phyloP scores from a whole-genome alignment of 371 early-diverging fungal genomes.

The Batkoa obscura region DNA sequence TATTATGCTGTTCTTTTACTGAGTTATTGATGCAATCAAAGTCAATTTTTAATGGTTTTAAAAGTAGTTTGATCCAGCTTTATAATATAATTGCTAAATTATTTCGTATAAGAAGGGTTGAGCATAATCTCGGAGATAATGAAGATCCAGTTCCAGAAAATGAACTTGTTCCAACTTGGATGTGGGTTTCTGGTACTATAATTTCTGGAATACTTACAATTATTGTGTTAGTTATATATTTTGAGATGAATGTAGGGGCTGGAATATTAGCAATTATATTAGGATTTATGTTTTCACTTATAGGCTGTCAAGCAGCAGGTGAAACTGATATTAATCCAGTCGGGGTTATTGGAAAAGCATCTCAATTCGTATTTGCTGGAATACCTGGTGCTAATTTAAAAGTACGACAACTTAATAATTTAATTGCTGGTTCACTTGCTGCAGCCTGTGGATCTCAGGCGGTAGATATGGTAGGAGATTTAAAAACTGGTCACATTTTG shows the following conservation, averaged over 20 bases:
- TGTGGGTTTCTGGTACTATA: slow-evolving; percentile 37
- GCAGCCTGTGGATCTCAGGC: slow-evolving; percentile 34
- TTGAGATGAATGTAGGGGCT: slow-evolving; percentile 31
- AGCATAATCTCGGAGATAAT: neutral
- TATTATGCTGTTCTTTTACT: slow-evolving; percentile 37
- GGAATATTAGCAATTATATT: slow-evolving; percentile 32
- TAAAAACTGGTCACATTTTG: slow-evolving; percentile 39
- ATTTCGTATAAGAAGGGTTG: slow-evolving; percentile 1
- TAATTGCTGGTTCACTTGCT: slow-evolving; percentile 37
- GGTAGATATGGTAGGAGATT: slow-evolving; percentile 43
- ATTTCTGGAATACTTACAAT: slow-evolving; percentile 36
- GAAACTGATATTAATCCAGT: slow-evolving; percentile 39
- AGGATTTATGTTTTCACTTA: slow-evolving; percentile 42
- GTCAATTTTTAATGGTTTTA: slow-evolving; percentile 29
- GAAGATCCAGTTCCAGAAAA: slow-evolving; percentile 20
- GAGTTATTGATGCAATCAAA: slow-evolving; percentile 33
- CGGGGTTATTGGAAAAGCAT: slow-evolving; percentile 35
- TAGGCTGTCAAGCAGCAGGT: slow-evolving; percentile 42
- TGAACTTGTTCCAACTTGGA: slow-evolving; percentile 31
- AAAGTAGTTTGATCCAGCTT: slow-evolving; percentile 14
- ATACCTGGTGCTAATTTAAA: slow-evolving; percentile 20
- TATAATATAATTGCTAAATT: slow-evolving; percentile 9
- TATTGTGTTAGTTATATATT: slow-evolving; percentile 29
- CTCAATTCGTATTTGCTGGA: slow-evolving; percentile 34
- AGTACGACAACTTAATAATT: slow-evolving; percentile 23